A percentile compares a stretch with the other conserved stretches of the same genome.
These are phyloP conservation scores for Castanopsis chinensis DNA, from an alignment of 306 rosid genomes.

Conservation along the genomic window DNA sequence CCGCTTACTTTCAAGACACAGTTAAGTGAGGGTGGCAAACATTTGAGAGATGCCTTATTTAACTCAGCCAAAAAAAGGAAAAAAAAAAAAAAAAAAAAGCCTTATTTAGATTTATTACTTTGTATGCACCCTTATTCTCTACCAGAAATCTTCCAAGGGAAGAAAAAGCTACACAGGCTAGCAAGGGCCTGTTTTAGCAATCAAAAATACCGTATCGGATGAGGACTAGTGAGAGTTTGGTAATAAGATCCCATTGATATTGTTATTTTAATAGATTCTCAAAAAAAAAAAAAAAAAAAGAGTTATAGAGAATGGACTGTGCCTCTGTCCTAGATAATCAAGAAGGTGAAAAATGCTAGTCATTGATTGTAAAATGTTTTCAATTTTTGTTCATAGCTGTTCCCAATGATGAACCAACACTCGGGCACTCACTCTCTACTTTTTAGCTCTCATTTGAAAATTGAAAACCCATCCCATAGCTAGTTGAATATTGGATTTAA, in stretches of 20 bases:
- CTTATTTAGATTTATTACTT: not conserved
- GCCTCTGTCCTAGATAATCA: not conserved
- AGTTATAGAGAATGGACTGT: too few species aligned
- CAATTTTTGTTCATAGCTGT: not conserved
- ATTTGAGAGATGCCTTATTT: not conserved
- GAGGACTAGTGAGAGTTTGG: slow-evolving; percentile 12
- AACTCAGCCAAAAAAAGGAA: too few species aligned
- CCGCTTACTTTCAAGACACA: slow-evolving; percentile 17
- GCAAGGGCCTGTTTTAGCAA: not conserved
- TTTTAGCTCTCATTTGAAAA: not conserved
- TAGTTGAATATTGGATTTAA: too few species aligned
- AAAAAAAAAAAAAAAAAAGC: too few species aligned
- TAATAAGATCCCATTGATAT: not conserved
- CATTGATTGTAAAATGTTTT: not conserved
- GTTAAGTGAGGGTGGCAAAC: not conserved
- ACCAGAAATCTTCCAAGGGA: not conserved
- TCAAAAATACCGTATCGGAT: not conserved
- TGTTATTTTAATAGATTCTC: not conserved
- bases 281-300: too few species aligned
- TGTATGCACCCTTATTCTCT: slow-evolving; percentile 3
- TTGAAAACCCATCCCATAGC: not conserved
- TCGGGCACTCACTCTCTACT: not conserved
- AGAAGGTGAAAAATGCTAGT: not conserved
- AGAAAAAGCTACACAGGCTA: not conserved
- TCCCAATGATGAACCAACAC: too few species aligned